Percentiles rank a stretch among this genome's conserved stretches.
Conservation (phyloP, 345 rosid genomes). For the Aquilaria sinensis region DNA sequence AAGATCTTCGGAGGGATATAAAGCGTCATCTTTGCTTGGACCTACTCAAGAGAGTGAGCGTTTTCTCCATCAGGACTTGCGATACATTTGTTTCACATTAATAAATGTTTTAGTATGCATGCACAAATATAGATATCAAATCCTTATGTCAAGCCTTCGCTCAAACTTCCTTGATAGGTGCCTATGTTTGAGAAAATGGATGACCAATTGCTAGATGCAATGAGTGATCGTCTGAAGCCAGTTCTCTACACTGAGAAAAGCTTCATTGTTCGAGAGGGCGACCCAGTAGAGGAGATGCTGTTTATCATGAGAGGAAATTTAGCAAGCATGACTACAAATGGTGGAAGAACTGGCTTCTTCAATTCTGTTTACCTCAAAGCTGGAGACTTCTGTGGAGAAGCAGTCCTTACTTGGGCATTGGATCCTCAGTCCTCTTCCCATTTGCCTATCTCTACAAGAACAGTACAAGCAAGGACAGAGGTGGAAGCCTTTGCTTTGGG, state of each 20-base stretch:
- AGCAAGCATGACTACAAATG: slow-evolving; percentile 25
- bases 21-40: slow-evolving; percentile 26
- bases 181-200: slow-evolving; percentile 39
- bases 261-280: slow-evolving; percentile 34
- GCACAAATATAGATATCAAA: too few relatives aligned
- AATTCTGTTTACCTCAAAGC: slow-evolving; percentile 11
- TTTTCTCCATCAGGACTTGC: background rate
- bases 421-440: slow-evolving; percentile 36
- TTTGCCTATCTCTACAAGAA: slow-evolving; percentile 28
- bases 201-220: slow-evolving; percentile 30
- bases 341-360: slow-evolving; percentile 31
- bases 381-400: slow-evolving; percentile 36
- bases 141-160: background rate
- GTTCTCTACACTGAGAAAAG: slow-evolving; percentile 24
- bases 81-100: background rate
- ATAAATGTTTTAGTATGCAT: too few relatives aligned
- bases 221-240: slow-evolving; percentile 26
- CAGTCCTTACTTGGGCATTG: slow-evolving; percentile 39
- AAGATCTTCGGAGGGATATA: slow-evolving; percentile 27
- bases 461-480: slow-evolving; percentile 25
- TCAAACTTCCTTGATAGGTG: slow-evolving; percentile 24
- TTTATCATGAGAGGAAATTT: slow-evolving; percentile 31
- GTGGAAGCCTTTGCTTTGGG: slow-evolving; percentile 34
- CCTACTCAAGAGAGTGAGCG: slow-evolving; percentile 20
- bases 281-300: slow-evolving; percentile 36